Conservation (phyloP, 352 stramenopile genomes). For the Pythium sukuiense region DNA sequence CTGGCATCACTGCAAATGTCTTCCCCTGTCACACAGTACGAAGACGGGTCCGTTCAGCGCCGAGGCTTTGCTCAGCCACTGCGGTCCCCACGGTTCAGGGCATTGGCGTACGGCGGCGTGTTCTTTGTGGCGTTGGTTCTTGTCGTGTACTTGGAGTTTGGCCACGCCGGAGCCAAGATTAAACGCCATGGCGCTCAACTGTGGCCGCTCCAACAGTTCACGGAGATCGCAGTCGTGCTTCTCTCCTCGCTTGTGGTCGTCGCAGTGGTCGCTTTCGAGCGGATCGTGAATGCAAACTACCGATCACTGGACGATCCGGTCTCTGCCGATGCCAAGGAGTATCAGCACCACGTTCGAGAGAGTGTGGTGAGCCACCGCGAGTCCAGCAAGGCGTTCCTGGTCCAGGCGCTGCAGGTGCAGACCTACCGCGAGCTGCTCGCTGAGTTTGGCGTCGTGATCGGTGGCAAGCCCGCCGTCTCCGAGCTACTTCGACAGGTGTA, state of each 20-base stretch:
- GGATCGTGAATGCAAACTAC: neutral
- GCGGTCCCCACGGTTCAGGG: conserved; percentile 9
- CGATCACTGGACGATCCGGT: neutral
- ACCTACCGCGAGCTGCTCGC: conserved; percentile 20
- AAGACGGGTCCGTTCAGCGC: neutral
- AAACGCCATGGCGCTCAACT: conserved; percentile 8
- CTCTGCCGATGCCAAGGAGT: neutral
- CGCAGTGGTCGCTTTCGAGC: neutral
- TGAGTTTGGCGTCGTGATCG: conserved; percentile 6
- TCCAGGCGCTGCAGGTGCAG: neutral
- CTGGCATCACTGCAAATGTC: conserved; percentile 13
- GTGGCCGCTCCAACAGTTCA: conserved; percentile 29
- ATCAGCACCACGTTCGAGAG: neutral
- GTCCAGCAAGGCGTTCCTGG: neutral
- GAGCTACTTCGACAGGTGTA: conserved; percentile 6
- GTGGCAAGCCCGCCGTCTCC: conserved; percentile 9
- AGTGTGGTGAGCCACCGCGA: neutral
- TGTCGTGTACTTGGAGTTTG: conserved; percentile 21
- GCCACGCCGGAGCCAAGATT: conserved; percentile 21
- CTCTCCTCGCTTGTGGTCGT: neutral
- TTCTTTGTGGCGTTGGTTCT: conserved; percentile 8
- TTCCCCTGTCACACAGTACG: conserved; percentile 9
- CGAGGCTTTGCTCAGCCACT: conserved; percentile 26
- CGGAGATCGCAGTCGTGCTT: conserved; percentile 9
- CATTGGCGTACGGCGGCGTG: conserved; percentile 1